Evolutionary conservation across 306 rosid genomes (phyloP), one percentile per base, ranked within the genome.

Genomic region (Trifolium pratense): DNA sequence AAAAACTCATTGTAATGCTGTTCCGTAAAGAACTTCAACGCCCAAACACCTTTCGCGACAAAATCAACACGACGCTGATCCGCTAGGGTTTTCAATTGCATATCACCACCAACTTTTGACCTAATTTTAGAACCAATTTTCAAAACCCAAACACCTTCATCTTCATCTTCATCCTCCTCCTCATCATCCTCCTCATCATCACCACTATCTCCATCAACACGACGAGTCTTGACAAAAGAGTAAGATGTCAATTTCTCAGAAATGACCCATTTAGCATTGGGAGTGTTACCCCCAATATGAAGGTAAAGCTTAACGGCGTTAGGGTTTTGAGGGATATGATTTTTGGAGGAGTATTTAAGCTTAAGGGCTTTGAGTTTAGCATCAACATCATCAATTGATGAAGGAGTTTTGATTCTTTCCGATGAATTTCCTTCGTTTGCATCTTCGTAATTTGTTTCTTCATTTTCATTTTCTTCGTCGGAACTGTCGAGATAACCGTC

Each of bases 31-130:
- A 95, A 95, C 55, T 90, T 95, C 89, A 95, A 40, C 0, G 99
- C 99, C 99, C 99, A 92, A 7, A 95, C 99, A 12, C 91, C 97
- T n/a, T 79, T 62, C 23, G 93, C 88, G 16, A 95, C 89, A 31
- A 95, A 92, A 58, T 95, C 99, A 64, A 87, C 97, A 5, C 99
- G 91, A 20, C 85, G 87, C 71, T 92, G 96, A 60, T 84, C 88
- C 2, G 78, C 84, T 14, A 85, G 87, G 5, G 87, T 85, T 73
- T 91, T 90, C 82, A 95, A 21, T 61, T 92, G 96, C 81, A 89
- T 74, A 39, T 90, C 97, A 0, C 64, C 31, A 9, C 80, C 69
- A 13, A 95, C 89, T 66, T 68, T 90, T 48, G 78, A 84, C 53
- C 95, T 74, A 64, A 92, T 77, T 66, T 89, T 93, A 6, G 87